These are phyloP conservation scores for Cicer chorassanicum DNA, from an alignment of 306 rosid genomes.

Conservation along the genomic window DNA sequence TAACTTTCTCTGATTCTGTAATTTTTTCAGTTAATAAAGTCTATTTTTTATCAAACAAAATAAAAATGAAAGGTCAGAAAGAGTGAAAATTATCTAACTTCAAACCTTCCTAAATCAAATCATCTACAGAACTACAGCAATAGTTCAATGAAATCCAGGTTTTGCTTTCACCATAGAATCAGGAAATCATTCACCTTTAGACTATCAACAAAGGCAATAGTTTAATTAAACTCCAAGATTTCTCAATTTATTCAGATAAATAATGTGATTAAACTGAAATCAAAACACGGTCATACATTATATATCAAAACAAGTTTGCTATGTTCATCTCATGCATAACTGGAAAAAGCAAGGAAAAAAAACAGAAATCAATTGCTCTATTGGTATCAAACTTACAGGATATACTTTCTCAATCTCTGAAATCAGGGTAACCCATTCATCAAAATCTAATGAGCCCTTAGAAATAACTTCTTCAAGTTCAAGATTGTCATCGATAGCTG, in stretches of 20 bases:
- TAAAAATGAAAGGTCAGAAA: background rate
- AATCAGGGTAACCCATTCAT: conserved; percentile 72
- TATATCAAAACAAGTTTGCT: conserved; percentile 10
- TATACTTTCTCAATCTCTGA: conserved; percentile 58
- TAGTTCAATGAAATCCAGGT: conserved; percentile 1
- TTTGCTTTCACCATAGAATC: conserved; percentile 10
- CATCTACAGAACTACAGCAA: conserved; percentile 16
- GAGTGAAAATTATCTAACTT: conserved; percentile 23
- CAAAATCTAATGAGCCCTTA: conserved; percentile 59
- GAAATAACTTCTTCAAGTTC: conserved; percentile 53
- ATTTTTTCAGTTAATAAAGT: conserved; percentile 15
- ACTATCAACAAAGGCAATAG: no score
- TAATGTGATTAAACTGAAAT: conserved; percentile 1
- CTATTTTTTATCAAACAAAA: conserved; percentile 12
- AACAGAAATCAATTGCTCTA: conserved; percentile 14
- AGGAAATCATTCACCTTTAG: background rate
- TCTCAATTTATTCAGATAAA: conserved; percentile 18
- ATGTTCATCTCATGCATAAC: conserved; percentile 20
- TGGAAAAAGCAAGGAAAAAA: background rate
- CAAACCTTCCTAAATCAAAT: conserved; percentile 27
- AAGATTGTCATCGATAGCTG: conserved; percentile 60
- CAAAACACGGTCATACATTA: background rate
- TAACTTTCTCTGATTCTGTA: conserved; percentile 5
- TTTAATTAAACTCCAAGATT: background rate
- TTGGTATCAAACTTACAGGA: conserved; percentile 59